Evolutionary conservation across 108 stramenopile species (phyloP).

Genomic region (Conticribra weissflogii): DNA sequence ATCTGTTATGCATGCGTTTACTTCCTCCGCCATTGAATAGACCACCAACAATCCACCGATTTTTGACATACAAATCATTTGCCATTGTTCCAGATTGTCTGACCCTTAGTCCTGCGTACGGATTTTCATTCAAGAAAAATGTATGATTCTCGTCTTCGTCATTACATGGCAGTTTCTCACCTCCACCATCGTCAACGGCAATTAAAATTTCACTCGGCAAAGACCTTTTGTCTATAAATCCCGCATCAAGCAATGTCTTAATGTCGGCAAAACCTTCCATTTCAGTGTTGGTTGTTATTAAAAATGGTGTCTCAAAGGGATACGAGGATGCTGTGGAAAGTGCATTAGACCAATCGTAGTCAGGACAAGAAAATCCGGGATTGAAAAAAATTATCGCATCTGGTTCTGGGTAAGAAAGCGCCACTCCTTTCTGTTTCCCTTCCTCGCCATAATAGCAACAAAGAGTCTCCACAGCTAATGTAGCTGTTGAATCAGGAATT

Average conservation of each 20-base stretch:
- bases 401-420: constrained; percentile 35
- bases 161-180: constrained; percentile 26
- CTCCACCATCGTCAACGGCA: constrained; percentile 29
- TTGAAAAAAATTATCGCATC: constrained; percentile 89
- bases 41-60: constrained; percentile 83
- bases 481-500: constrained; percentile 31
- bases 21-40: constrained; percentile 32
- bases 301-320: constrained; percentile 66
- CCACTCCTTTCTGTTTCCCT: constrained; percentile 7
- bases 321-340: constrained; percentile 37
- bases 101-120: constrained; percentile 75
- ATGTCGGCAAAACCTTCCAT: constrained; percentile 84
- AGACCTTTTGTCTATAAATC: constrained; percentile 49
- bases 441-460: constrained; percentile 34
- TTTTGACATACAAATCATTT: constrained; percentile 90
- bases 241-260: constrained; percentile 63
- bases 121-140: constrained; percentile 80
- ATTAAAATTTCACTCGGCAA: constrained; percentile 35
- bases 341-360: constrained; percentile 80
- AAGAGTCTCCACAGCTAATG: constrained; percentile 40
- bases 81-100: constrained; percentile 91
- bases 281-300: constrained; percentile 89
- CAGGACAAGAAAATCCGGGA: constrained; percentile 89
- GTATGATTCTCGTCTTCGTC: constrained; percentile 28
- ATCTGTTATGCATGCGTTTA: neutral